Evolutionary conservation across 352 stramenopile species (phyloP), one percentile per base, ranked within the genome.

Genomic region (Blastocystis hominis): DNA sequence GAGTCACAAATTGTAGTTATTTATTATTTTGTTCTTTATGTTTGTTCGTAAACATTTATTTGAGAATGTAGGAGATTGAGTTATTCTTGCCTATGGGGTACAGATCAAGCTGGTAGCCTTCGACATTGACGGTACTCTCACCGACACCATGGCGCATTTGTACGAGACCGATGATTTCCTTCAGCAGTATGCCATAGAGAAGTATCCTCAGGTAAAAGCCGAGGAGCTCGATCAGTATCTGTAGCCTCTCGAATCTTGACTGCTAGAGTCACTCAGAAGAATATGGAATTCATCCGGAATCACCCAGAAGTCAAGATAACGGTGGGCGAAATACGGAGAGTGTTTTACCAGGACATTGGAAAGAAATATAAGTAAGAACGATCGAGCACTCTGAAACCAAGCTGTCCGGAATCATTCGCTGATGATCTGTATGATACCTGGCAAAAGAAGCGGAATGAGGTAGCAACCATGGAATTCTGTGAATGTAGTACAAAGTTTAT

Each of bases 101-200:
- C 36, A 84, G 72, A 40, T 47, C 3, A 68, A 54, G 38, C 24
- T 84, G 46, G 53, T 84, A 17, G 72, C 72, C 3, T 84, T 84
- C n/a, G 72, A 84, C 47, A 84, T 84, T 42, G 72, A 84, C 46
- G 72, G 72, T 13, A 84, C 72, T 4, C 50, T 84, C 3, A 53
- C 72, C 13, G 72, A 84, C 42, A 53, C 62, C 0, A 34, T 53
- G 15, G 47, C 38, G 36, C 59, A 66, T 44, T 34, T 84, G 47
- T 68, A 68, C n/a, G 30, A 50, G 9, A 44, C 72, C 3, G 72
- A 84, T 53, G 40, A 68, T 30, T 36, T 20, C 24, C 20, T 84
- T 15, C 62, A 68, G 9, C n/a, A 84, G 30, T 55, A 66, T 24
- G 72, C 47, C 9, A 42, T 36, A 64, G 17, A 59, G 9, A 42